Conservation (phyloP, 1,139 yeast genomes). For the Pichia sp. region DNA sequence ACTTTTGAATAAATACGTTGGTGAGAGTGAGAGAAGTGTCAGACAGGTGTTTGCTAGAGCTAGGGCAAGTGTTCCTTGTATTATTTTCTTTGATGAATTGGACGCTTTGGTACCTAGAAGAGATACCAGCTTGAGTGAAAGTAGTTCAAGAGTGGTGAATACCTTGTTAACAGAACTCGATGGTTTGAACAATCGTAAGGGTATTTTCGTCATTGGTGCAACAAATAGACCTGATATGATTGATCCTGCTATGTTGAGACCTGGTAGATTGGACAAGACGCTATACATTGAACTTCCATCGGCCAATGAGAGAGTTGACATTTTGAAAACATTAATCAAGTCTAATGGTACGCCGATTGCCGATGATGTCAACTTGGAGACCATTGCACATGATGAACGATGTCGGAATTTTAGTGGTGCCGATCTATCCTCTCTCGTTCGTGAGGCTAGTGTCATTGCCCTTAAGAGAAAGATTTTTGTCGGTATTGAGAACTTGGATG, state of each 20-base stretch:
- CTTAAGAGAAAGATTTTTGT: constrained; percentile 63
- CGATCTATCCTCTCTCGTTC: constrained; percentile 80
- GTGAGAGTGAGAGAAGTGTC: constrained; percentile 93
- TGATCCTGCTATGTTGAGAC: constrained; percentile 96
- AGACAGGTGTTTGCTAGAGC: constrained; percentile 94
- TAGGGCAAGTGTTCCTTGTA: constrained; percentile 90
- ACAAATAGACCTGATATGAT: constrained; percentile 98
- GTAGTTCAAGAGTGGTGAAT: constrained; percentile 90
- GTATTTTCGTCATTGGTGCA: constrained; percentile 93
- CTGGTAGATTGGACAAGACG: constrained; percentile 93
- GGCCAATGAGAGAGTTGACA: constrained; percentile 69
- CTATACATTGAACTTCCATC: constrained; percentile 85
- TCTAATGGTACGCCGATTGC: constrained; percentile 72
- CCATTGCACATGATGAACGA: constrained; percentile 66
- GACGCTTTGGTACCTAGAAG: constrained; percentile 95
- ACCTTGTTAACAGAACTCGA: constrained; percentile 90
- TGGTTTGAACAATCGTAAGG: constrained; percentile 87
- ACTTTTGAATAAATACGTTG: constrained; percentile 86
- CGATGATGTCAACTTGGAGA: constrained; percentile 49
- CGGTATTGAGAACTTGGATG: constrained; percentile 30
- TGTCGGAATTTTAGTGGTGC: constrained; percentile 95
- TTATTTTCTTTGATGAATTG: constrained; percentile 90
- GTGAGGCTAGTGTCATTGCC: constrained; percentile 91
- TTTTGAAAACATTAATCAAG: constrained; percentile 66
- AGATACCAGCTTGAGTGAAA: constrained; percentile 80